Percentiles rank a stretch among this genome's conserved stretches.
These are phyloP conservation scores for Tulasnella sp. DNA, from an alignment of 768 basidiomycete species.

Conservation along the genomic window DNA sequence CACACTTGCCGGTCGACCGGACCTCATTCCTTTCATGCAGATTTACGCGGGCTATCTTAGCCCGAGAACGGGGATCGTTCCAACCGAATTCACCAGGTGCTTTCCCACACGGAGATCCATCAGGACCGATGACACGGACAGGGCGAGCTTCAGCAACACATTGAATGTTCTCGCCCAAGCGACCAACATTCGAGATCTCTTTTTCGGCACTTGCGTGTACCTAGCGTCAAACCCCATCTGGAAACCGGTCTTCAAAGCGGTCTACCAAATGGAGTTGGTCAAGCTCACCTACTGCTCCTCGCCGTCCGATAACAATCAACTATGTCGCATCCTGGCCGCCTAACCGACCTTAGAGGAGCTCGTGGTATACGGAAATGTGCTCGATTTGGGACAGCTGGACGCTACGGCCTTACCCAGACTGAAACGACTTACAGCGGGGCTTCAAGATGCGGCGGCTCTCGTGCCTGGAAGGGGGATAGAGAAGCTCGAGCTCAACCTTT, in stretches of 20 bases:
- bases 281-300: neutral
- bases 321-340: neutral
- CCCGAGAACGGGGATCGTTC: too few species aligned
- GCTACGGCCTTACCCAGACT: neutral
- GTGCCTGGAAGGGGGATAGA: neutral
- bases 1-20: neutral
- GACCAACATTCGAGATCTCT: too few species aligned
- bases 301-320: neutral
- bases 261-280: too few species aligned
- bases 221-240: too few species aligned
- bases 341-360: neutral
- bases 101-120: too few species aligned
- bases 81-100: too few species aligned
- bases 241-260: too few species aligned
- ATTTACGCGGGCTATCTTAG: too few species aligned
- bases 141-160: too few species aligned
- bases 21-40: neutral
- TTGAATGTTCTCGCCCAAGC: too few species aligned
- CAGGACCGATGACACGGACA: too few species aligned
- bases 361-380: neutral
- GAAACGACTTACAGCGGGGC: neutral
- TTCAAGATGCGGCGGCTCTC: neutral
- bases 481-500: neutral
- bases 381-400: neutral
- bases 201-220: too few species aligned